These are phyloP conservation scores for Entophlyctis luteolus DNA, from an alignment of 192 early-diverging fungal species.

Conservation along the genomic window DNA sequence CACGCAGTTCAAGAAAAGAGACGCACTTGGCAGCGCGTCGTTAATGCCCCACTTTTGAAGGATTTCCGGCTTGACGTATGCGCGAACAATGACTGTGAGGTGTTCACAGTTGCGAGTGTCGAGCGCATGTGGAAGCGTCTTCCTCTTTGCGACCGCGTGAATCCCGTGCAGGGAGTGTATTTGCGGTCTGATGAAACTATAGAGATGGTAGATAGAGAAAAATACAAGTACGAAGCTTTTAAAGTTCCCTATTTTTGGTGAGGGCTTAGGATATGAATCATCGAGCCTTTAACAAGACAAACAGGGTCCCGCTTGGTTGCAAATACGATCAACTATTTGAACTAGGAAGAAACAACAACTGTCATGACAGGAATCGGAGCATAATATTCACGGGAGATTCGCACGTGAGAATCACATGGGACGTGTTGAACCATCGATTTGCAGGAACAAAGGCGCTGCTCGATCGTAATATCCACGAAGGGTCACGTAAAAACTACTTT, in stretches of 20 bases:
- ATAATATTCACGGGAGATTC: neutral
- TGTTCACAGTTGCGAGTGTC: neutral
- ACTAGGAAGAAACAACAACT: neutral
- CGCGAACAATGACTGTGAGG: neutral
- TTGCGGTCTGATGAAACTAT: too few relatives aligned
- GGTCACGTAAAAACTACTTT: neutral
- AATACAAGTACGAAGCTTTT: neutral
- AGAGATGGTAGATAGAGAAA: neutral
- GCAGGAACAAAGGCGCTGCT: neutral
- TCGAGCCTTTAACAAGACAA: neutral
- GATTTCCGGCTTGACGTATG: neutral
- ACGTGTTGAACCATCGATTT: neutral
- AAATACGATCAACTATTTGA: neutral
- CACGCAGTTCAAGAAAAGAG: neutral
- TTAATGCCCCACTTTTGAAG: neutral
- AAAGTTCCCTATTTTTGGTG: neutral
- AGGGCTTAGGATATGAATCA: neutral
- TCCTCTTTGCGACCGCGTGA: neutral
- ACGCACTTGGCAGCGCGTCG: neutral
- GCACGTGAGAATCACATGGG: neutral
- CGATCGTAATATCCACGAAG: neutral
- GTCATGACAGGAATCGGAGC: neutral
- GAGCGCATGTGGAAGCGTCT: too few relatives aligned
- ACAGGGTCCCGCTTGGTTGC: neutral
- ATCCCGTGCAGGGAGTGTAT: conserved; percentile 4